These are phyloP conservation scores for Phytopythium litorale DNA, from an alignment of 352 stramenopile genomes.

Conservation along the genomic window DNA sequence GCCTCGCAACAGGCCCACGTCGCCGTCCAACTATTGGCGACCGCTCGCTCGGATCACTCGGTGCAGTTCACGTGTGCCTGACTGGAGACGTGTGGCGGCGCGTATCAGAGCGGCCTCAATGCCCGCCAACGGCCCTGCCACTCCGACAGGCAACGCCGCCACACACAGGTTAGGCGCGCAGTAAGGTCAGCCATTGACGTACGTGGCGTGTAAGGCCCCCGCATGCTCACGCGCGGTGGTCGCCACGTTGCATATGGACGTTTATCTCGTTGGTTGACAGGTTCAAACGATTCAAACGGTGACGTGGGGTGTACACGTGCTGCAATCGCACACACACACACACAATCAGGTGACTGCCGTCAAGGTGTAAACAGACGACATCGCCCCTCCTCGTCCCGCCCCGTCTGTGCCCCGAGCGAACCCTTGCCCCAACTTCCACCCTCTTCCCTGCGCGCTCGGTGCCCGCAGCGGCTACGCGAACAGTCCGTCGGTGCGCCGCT, in stretches of 20 bases:
- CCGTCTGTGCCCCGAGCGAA: neutral
- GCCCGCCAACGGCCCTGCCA: neutral
- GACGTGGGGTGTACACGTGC: neutral
- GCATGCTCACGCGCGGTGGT: neutral
- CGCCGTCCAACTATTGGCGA: neutral
- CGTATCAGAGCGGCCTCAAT: neutral
- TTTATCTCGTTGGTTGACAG: neutral
- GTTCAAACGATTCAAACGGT: neutral
- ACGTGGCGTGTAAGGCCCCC: neutral
- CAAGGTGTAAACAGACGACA: neutral
- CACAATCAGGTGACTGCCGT: too few relatives aligned
- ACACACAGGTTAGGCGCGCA: neutral
- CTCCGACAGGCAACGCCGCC: neutral
- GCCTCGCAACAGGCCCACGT: too few relatives aligned
- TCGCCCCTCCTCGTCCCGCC: neutral
- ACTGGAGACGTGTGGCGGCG: too few relatives aligned
- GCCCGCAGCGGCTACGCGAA: neutral
- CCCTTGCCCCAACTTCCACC: conserved; percentile 4
- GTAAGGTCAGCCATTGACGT: neutral
- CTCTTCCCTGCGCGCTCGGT: neutral
- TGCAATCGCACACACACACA: too few relatives aligned
- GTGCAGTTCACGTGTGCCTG: too few relatives aligned
- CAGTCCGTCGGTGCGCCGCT: neutral
- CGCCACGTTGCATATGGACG: neutral
- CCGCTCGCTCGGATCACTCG: neutral